Base-by-base conservation (phyloP, 768 basidiomycete genomes). In the Tricholoma matsutake region DNA sequence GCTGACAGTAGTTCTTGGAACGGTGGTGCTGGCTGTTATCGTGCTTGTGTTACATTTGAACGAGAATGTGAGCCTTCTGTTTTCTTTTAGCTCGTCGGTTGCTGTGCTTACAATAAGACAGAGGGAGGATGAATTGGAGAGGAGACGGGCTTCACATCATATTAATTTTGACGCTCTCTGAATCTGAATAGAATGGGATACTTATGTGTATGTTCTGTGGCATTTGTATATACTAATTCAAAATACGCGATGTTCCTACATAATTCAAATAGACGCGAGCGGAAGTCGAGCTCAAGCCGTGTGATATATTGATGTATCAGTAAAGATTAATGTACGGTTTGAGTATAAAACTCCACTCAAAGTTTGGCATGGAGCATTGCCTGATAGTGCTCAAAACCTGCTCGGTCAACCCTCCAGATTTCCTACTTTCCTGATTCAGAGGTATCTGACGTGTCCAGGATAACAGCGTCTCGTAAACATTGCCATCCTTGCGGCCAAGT, bases 161-260 rank as follows among this genome's bases (percentile, higher is more conserved):
- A 96, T 99, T 73, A 99, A 99, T 66, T 98, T 99, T 68, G 94
- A 96, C 72, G 96, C 96, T 11, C 77, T 98, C 67, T 97, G 79
- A 81, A 66, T 43, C 31, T 57, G 18, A 22, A 22, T 39, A 14
- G 61, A 14, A n/a, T n/a, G n/a, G n/a, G 28, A 52, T 52, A n/a
- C 31, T 14, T 25, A 18, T n/a, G n/a, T 53, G 10, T 45, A 22
- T 45, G 11, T 45, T 52, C 35, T 34, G 41, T 25, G 29, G 22
- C 41, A 39, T 22, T 53, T 52, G 57, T 31, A 45, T 31, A 45
- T 34, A 58, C 13, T 58, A 56, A 57, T 25, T 54, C 58, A 62
- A 65, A 47, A 58, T 62, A 61, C n/a, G 16, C 13, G 22, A 25
- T 25, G 22, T 1, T 25, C 22, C 22, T 25, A 25, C 22, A 25